Evolutionary conservation across 441 rosid species (phyloP).

Genomic region (Theobroma grandiflorum): DNA sequence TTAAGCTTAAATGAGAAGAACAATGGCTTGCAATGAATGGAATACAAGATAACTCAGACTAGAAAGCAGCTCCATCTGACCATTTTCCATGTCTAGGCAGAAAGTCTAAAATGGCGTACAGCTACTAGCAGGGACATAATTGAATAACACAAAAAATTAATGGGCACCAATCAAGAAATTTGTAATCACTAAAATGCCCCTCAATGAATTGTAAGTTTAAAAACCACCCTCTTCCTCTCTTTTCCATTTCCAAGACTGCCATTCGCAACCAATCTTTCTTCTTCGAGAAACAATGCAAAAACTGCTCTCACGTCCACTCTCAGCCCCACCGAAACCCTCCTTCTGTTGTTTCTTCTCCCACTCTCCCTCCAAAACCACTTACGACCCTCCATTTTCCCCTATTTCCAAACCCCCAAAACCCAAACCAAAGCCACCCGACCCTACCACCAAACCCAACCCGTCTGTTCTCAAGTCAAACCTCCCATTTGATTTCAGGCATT

Average conservation of each 20-base stretch:
- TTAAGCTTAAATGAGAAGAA: no score
- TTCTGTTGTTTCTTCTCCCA: slow-evolving; percentile 39
- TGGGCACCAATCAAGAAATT: background rate
- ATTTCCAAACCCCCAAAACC: slow-evolving; percentile 41
- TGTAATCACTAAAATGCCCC: background rate
- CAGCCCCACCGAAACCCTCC: slow-evolving; percentile 21
- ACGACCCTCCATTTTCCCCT: slow-evolving; percentile 76
- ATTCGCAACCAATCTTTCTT: background rate
- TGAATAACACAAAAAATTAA: background rate
- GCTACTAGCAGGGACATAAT: background rate
- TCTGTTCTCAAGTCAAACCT: slow-evolving; percentile 54
- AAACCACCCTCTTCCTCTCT: background rate
- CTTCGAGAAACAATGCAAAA: slow-evolving; percentile 19
- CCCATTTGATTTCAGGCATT: slow-evolving; percentile 78
- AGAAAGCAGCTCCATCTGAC: background rate
- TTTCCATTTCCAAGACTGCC: no score
- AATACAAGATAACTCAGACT: no score
- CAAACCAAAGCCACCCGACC: slow-evolving; percentile 17
- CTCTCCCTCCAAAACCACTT: slow-evolving; percentile 38
- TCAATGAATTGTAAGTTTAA: background rate
- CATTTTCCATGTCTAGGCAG: no score
- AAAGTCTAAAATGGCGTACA: background rate
- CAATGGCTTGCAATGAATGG: no score
- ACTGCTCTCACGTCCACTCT: background rate
- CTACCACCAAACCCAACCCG: background rate